Evolutionary conservation across 306 rosid species (phyloP).

Genomic region (Cucurbita ficifolia): DNA sequence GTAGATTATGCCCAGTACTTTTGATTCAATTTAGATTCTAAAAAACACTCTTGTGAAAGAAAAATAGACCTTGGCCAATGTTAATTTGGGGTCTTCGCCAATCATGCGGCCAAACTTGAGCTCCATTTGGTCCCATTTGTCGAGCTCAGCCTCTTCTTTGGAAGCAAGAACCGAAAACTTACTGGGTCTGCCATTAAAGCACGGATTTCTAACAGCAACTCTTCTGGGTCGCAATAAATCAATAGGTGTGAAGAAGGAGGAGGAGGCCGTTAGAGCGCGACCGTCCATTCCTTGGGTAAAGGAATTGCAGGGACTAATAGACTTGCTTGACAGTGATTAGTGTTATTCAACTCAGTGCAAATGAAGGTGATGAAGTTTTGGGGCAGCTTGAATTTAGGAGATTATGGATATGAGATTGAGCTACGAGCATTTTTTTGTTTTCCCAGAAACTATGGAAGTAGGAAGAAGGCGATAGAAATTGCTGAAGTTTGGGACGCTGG

Average conservation of each 20-base stretch:
- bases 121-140: slow-evolving; percentile 67
- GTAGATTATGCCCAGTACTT: neutral
- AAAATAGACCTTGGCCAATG: slow-evolving; percentile 64
- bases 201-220: slow-evolving; percentile 9
- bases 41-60: neutral
- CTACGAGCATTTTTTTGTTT: neutral
- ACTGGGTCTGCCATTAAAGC: slow-evolving; percentile 17
- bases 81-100: slow-evolving; percentile 89
- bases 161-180: slow-evolving; percentile 34
- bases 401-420: neutral
- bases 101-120: slow-evolving; percentile 81
- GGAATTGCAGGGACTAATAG: neutral
- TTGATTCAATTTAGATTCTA: neutral
- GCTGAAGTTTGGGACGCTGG: neutral
- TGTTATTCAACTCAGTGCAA: neutral
- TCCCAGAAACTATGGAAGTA: neutral
- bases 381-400: neutral
- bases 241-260: slow-evolving; percentile 23
- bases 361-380: neutral
- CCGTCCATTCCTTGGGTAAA: slow-evolving; percentile 33
- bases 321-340: neutral
- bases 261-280: slow-evolving; percentile 30
- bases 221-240: slow-evolving; percentile 19
- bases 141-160: slow-evolving; percentile 43
- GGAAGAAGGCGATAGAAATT: neutral